Percentiles rank a stretch among this genome's conserved stretches.
phyloP scores from a whole-genome alignment of 2,329 filamentous ascomycete species.

The Pseudohalonectria lignicola region DNA sequence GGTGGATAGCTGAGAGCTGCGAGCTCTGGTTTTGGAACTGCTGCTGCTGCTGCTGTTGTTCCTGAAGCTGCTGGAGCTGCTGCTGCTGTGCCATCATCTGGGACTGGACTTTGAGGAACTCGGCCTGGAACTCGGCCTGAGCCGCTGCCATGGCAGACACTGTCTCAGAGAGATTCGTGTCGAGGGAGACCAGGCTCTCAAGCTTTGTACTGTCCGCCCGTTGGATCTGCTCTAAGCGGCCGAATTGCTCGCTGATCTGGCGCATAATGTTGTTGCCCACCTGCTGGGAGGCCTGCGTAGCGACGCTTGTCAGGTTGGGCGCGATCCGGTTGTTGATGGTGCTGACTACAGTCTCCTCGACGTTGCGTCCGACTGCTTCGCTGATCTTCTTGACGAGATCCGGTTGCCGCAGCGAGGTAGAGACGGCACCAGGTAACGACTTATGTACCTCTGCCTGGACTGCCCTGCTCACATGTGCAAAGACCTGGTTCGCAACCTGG shows the following conservation, averaged over 20 bases:
- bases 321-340: conserved; percentile 53
- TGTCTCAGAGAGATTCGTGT: conserved; percentile 56
- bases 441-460: conserved; percentile 66
- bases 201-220: conserved; percentile 53
- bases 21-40: too few species aligned
- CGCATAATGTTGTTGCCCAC: conserved; percentile 59
- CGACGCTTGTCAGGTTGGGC: conserved; percentile 54
- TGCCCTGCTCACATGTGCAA: conserved; percentile 51
- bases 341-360: conserved; percentile 59
- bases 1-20: too few species aligned
- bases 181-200: conserved; percentile 57
- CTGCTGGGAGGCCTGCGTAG: conserved; percentile 55
- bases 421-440: conserved; percentile 54
- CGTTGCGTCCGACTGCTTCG: conserved; percentile 55
- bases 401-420: conserved; percentile 54
- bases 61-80: conserved; percentile 3
- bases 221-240: conserved; percentile 37
- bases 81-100: conserved; percentile 13
- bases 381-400: conserved; percentile 63
- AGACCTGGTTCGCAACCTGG: conserved; percentile 58
- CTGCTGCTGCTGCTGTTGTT: conserved; percentile 10
- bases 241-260: conserved; percentile 39
- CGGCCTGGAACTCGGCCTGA: conserved; percentile 58
- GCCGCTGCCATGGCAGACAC: conserved; percentile 58
- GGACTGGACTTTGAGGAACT: conserved; percentile 42